Evolutionary conservation across 2,329 filamentous ascomycete genomes (phyloP), one percentile per base, ranked within the genome.

Genomic region (Coleophoma cylindrospora): DNA sequence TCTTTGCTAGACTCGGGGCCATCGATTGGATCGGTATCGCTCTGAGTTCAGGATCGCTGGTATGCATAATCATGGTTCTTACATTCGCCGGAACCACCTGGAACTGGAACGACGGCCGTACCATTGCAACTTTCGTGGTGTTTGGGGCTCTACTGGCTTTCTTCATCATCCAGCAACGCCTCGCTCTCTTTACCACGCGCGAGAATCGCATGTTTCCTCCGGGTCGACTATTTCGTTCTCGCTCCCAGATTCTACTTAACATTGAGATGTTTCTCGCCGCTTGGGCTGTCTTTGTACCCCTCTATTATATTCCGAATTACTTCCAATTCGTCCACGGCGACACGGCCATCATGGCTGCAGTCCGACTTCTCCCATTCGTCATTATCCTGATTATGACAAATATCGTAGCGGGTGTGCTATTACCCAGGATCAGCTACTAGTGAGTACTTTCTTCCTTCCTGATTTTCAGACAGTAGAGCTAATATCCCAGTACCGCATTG

Each of bases 1-100:
- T n/a, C 11, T 32, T n/a, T 5, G 12, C 19, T 17, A 36, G 40
- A 43, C 19, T 64, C 13, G 58, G 37, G 27, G 55, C 63, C 7
- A 61, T 80, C n/a, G 75, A 78, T 58, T 74, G 62, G 44, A 38
- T 76, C 3, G 77, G 77, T 1, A 63, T 68, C 1, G 34, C 74
- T 7, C 65, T 81, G 4, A 70, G 67, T 40, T 59, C 68, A 1
- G 74, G 64, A 2, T 66, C 70, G 2, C 70, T 73, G 50, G 62
- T 70, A 1, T 65, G 66, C 8, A 63, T 74, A 43, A 63, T 75
- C 17, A 70, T 81, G 51, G 75, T 67, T 1, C 66, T 80, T 44
- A 70, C 68, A 11, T 79, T 80, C 44, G 77, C 73, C 7, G 80
- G 79, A 1, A 62, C 68, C 0, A 57, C 70, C 2, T 83, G 71